A percentile compares a stretch with the other conserved stretches of the same genome.
Conservation (phyloP, 345 rosid genomes). For the Dimocarpus longan region DNA sequence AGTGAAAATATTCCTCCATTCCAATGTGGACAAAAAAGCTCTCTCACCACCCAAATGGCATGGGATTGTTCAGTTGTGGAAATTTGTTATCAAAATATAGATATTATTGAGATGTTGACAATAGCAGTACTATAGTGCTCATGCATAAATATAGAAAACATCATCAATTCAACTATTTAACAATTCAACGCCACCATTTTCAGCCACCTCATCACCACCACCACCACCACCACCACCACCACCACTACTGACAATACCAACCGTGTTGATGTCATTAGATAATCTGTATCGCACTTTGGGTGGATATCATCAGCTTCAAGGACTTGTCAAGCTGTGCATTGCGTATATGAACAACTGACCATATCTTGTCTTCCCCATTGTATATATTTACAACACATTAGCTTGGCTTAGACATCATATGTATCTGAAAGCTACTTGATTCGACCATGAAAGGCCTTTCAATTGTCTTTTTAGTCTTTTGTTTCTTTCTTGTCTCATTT, state of each 20-base stretch:
- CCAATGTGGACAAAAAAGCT: not conserved
- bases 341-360: constrained; percentile 8
- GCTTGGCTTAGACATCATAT: not conserved
- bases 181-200: constrained; percentile 19
- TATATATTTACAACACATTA: constrained; percentile 21
- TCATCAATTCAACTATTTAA: not conserved
- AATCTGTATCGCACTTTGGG: constrained; percentile 35
- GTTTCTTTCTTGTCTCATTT: constrained; percentile 27
- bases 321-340: not conserved
- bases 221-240: constrained; percentile 23
- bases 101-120: not conserved
- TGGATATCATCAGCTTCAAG: constrained; percentile 27
- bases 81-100: not conserved
- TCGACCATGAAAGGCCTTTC: constrained; percentile 40
- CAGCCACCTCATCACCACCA: not conserved
- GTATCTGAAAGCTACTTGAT: not conserved
- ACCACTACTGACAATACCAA: constrained; percentile 15
- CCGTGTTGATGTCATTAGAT: constrained; percentile 20
- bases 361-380: constrained; percentile 5
- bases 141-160: constrained; percentile 1
- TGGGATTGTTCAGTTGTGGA: constrained; percentile 5
- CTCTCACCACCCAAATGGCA: constrained; percentile 3
- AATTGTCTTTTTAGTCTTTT: constrained; percentile 17
- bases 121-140: not conserved
- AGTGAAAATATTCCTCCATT: not conserved